Evolutionary conservation across 805 yeast genomes (phyloP), one percentile per base, ranked within the genome.

Genomic region (Clavispora santaluciae): DNA sequence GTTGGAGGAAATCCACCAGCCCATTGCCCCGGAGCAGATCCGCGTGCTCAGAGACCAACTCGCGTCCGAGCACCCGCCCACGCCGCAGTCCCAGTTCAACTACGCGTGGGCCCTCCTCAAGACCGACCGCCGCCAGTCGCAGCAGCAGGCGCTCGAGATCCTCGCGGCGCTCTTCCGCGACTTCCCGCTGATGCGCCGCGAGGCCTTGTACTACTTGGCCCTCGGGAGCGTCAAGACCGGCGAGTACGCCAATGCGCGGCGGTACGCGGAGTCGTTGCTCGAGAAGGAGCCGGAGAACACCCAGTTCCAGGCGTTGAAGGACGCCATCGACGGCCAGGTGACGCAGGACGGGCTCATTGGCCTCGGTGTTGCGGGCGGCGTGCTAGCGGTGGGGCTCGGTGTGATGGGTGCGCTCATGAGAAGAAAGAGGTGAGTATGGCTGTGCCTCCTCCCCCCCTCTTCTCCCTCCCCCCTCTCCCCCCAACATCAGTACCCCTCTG

Each of bases 71-170:
- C 81, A 85, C 23, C 95, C 93, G 5, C 89, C 87, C 0, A 73
- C 90, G 0, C 74, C 86, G 0, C 97, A 89, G 60, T 83, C 96
- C 2, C 77, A 81, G 43, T 93, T 93, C 73, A 93, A 95, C 63
- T 86, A 86, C 54, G 95, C 97, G 0, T 93, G 99, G 99, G 99
- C 95, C 3, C 69, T 93, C 38, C 78, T 95, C 47, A 90, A 88
- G 60, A 81, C 95, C 2, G 57, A 62, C 38, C 70, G 73, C 37
- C 68, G 71, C 17, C 73, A 70, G 29, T 83, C 86, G 46, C 95
- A 86, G 56, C 73, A 83, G 51, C 72, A 83, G 38, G 99, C 98
- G 0, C 79, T 93, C 13, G 81, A 78, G 40, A 70, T 91, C 22
- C 68, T 93, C 44, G 76, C 87, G 0, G 79, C 78, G 33, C 63